Base-by-base conservation (phyloP, 2,329 filamentous ascomycete species). In the Diaporthe longicolla region DNA sequence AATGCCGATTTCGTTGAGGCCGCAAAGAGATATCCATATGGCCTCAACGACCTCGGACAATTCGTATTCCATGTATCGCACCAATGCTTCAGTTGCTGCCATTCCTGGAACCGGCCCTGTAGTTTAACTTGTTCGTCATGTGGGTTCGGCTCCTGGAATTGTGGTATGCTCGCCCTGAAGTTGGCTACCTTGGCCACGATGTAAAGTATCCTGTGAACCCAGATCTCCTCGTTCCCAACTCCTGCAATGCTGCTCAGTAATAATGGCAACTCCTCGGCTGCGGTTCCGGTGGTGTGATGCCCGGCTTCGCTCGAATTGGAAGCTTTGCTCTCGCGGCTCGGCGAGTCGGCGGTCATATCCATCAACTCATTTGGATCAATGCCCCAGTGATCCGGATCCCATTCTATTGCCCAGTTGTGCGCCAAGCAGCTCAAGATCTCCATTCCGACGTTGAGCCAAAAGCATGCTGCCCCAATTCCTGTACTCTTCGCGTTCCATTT, bases 401-500 rank as follows among this genome's bases (percentile, higher is more conserved):
- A 98, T 0, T 94, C 92, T 17, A 95, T 91, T 77, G 92, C 90
- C 93, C 94, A 97, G 81, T 96, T 95, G 83, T 95, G 95, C 77
- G 94, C 93, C 21, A 98, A 86, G 81, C 95, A 98, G 76, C 91
- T 94, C 37, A 98, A 86, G n/a, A 98, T 87, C 81, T 98, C 96
- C 88, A 98, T 93, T 21, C 93, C 93, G 21, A 97, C 92, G 78
- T 97, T 98, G 50, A 98, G 87, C 95, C 96, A 98, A 84, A 98
- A 98, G 82, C 95, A 98, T 0, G 95, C 95, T 0, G 92, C 90
- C 0, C 95, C 95, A 26, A 98, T 90, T 0, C 95, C 95, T 1
- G 88, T 89, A 48, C 93, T 93, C 76, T 88, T 90, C 0, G 94
- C 94, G 78, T 94, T 93, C 96, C 96, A 98, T 6, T 92, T 91